Evolutionary conservation across 225 moss, liverwort and hornwort genomes (phyloP), one percentile per base, ranked within the genome.

Genomic region (Marchantia polymorpha): DNA sequence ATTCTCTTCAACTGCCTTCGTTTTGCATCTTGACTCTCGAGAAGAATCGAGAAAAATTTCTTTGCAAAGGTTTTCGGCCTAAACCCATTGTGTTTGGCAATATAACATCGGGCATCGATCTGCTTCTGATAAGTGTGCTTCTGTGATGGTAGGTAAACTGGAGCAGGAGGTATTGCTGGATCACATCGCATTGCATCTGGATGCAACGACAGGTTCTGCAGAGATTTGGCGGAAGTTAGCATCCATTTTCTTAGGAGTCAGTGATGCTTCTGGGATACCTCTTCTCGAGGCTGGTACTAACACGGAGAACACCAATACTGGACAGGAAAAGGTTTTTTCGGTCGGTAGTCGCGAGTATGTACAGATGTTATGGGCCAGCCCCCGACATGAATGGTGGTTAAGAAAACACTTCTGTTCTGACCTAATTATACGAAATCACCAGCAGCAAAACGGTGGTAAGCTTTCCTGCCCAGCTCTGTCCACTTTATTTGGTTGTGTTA

Each of bases 221-320:
- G 88, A 85, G 74, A 83, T 82, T 56, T 96, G 96, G 94, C 82
- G 88, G 67, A 89, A 89, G 74, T 78, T 96, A 53, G 90, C 92
- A 48, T 72, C 87, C 68, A 90, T 88, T 80, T 82, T 92, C 66
- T 82, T 91, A 60, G 87, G 86, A 78, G 81, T 88, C 52, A 79
- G 82, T 65, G 83, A 55, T 64, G 14, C 31, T 17, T 68, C 73
- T 2, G n/a, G 68, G 16, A 13, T 0, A 29, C 0, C 17, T 12
- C 29, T 22, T 14, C 22, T 16, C 13, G 39, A 26, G 0, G 56
- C 73, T 47, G 79, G 74, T 48, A 84, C 79, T 59, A 66, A 76
- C 17, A 11, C 52, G 23, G 66, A 27, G 78, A 78, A 74, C 69
- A 69, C 77, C 23, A 17, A 60, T 14, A 49, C 39, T n/a, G 86